phyloP scores from a whole-genome alignment of 495 filamentous ascomycete genomes.

The Niebla homalea region DNA sequence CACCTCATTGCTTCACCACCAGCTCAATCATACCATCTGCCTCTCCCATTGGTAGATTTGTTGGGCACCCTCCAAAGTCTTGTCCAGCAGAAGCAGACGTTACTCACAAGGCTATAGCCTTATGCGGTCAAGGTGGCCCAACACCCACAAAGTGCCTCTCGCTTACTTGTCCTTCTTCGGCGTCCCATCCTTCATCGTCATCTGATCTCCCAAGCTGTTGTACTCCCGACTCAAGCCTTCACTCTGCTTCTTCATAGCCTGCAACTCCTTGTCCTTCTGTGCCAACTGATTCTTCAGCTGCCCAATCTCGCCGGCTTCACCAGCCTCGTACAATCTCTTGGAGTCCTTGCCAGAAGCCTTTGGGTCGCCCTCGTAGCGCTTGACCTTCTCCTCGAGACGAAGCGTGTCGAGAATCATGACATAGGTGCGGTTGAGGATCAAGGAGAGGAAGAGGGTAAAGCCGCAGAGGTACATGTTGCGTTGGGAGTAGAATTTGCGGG shows the following conservation, averaged over 20 bases:
- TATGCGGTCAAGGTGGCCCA: too few relatives aligned
- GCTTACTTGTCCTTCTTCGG: constrained; percentile 59
- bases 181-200: constrained; percentile 39
- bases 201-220: constrained; percentile 66
- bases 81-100: too few relatives aligned
- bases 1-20: too few relatives aligned
- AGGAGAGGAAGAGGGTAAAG: constrained; percentile 95
- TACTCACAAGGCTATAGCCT: too few relatives aligned
- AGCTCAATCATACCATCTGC: too few relatives aligned
- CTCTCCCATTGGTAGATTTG: too few relatives aligned
- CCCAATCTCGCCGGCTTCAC: constrained; percentile 62
- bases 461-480: constrained; percentile 99
- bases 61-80: too few relatives aligned
- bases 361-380: constrained; percentile 68
- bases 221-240: constrained; percentile 70
- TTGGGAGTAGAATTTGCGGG: constrained; percentile 99
- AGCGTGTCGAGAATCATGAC: constrained; percentile 91
- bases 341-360: constrained; percentile 59
- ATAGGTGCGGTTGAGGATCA: constrained; percentile 99
- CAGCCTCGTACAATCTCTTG: constrained; percentile 47
- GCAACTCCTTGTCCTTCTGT: constrained; percentile 59
- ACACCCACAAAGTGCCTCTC: too few relatives aligned
- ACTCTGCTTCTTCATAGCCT: constrained; percentile 74
- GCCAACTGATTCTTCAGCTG: constrained; percentile 57
- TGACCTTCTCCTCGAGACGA: constrained; percentile 84